A percentile compares a stretch with the other conserved stretches of the same genome.
These are phyloP conservation scores for Delonix regia DNA, from an alignment of 306 rosid species.

Conservation along the genomic window DNA sequence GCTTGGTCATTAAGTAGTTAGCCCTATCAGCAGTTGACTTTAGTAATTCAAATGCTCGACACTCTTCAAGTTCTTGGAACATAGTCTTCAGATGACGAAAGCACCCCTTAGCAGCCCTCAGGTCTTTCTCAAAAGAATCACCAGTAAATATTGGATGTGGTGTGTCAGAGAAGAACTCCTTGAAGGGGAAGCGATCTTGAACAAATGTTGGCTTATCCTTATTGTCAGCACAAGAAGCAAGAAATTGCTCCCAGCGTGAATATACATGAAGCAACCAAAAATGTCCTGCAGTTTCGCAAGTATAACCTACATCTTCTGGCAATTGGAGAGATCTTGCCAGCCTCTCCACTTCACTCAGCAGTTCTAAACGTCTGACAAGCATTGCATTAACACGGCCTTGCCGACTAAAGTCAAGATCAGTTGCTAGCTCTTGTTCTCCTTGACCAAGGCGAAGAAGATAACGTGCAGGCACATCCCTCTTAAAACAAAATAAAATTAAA, in stretches of 20 bases:
- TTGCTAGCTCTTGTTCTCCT: constrained; percentile 98
- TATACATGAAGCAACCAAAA: constrained; percentile 98
- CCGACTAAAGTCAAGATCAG: constrained; percentile 97
- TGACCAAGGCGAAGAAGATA: constrained; percentile 99
- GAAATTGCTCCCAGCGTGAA: constrained; percentile 96
- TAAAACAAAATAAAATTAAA: constrained; percentile 30
- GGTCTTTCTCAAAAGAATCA: constrained; percentile 83
- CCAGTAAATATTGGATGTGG: constrained; percentile 76
- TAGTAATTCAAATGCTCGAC: constrained; percentile 91
- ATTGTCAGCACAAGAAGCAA: constrained; percentile 78
- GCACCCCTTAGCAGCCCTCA: constrained; percentile 91
- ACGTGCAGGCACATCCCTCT: constrained; percentile 99
- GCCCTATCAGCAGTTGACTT: constrained; percentile 99
- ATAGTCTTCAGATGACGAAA: constrained; percentile 85
- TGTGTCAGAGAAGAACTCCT: constrained; percentile 81
- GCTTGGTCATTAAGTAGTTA: constrained; percentile 96
- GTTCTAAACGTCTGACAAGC: constrained; percentile 89
- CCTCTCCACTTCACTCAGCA: constrained; percentile 91
- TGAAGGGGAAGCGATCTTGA: constrained; percentile 91
- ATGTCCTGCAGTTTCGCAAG: constrained; percentile 98
- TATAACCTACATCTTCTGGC: constrained; percentile 98
- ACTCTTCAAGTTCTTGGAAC: constrained; percentile 99
- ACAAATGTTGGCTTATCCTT: constrained; percentile 69
- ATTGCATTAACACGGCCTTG: constrained; percentile 99
- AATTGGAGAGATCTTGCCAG: constrained; percentile 94